Evolutionary conservation across 140 eudicot genomes (phyloP), one percentile per base, ranked within the genome.

Genomic region (Cichorium intybus): DNA sequence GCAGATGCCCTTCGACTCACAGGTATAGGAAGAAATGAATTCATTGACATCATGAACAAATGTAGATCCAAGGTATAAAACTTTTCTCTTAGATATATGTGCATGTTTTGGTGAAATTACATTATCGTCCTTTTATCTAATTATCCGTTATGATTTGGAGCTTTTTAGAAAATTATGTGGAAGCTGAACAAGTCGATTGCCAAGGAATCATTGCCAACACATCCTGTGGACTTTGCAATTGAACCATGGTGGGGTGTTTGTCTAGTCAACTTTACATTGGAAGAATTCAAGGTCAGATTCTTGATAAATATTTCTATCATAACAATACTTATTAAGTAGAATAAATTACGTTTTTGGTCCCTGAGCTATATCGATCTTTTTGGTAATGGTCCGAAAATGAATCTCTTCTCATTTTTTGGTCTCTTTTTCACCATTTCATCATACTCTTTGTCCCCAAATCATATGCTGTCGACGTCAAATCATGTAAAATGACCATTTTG

Each of bases 191-290:
- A 93, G 88, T 88, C 99, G 37, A 93, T 93, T 56, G 99, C 99
- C n/a, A 93, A 82, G 81, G 99, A 93, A 78, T 81, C 89, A 68
- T 71, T 93, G 85, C 99, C 99, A 12, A 69, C 79, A 56, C 78
- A 88, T 66, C 99, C 99, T 39, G 97, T 93, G 74, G 99, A 93
- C 71, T 85, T 93, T 24, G 71, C 75, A 15, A 93, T 89, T 51
- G 99, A 93, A 71, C 94, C 97, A 60, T 93, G 99, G 99, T 93
- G 99, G 99, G 99, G 95, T 75, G 97, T 89, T 75, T 89, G 95
- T 80, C 88, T 93, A 9, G 97, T 93, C 73, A 93, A 93, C 72
- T 89, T 93, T 56, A 88, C 99, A 29, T 65, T 93, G 62, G 99
- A 93, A 77, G 99, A 93, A 72, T 88, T 88, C 58, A 93, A 93